A percentile compares a stretch with the other conserved stretches of the same genome.
Conservation (phyloP, 2,329 filamentous ascomycete species). For the Chrysoporthe cubensis region DNA sequence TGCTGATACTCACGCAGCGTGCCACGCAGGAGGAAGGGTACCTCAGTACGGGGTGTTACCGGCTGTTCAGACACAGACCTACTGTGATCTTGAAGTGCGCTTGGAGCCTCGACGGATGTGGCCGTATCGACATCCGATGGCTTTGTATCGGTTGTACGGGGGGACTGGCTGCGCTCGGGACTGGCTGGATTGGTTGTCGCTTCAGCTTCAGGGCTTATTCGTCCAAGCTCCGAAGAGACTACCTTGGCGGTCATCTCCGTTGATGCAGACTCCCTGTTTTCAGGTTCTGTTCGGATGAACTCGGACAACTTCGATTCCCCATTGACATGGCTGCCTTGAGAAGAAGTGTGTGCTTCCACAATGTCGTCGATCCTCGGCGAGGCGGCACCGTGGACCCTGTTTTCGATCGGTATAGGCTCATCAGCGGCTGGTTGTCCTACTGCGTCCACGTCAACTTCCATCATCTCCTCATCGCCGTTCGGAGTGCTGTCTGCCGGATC, state of each 20-base stretch:
- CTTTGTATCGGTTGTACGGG: slow-evolving; percentile 55
- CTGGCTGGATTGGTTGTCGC: slow-evolving; percentile 50
- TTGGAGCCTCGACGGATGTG: slow-evolving; percentile 43
- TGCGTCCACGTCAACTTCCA: slow-evolving; percentile 32
- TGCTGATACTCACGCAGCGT: slow-evolving; percentile 95
- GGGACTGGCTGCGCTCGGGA: slow-evolving; percentile 51
- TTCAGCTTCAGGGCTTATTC: slow-evolving; percentile 48
- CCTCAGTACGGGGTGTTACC: slow-evolving; percentile 63
- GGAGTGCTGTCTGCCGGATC: slow-evolving; percentile 34
- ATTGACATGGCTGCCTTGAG: slow-evolving; percentile 28
- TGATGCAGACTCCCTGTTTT: slow-evolving; percentile 19
- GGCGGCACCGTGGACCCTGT: neutral
- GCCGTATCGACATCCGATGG: slow-evolving; percentile 53
- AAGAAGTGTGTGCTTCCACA: neutral
- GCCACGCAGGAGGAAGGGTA: slow-evolving; percentile 83
- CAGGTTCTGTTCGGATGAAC: neutral
- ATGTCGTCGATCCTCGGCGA: neutral
- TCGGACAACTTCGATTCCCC: neutral
- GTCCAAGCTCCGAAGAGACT: slow-evolving; percentile 36
- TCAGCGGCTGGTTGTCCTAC: neutral
- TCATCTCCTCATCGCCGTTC: slow-evolving; percentile 26
- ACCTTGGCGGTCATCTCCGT: slow-evolving; percentile 35
- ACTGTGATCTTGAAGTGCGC: slow-evolving; percentile 39
- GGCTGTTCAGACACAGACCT: slow-evolving; percentile 40
- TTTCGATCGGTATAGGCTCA: neutral